Percentiles rank a stretch among this genome's conserved stretches.
phyloP scores from a whole-genome alignment of 164 flowering plant genomes.

The Magnolia officinalis region DNA sequence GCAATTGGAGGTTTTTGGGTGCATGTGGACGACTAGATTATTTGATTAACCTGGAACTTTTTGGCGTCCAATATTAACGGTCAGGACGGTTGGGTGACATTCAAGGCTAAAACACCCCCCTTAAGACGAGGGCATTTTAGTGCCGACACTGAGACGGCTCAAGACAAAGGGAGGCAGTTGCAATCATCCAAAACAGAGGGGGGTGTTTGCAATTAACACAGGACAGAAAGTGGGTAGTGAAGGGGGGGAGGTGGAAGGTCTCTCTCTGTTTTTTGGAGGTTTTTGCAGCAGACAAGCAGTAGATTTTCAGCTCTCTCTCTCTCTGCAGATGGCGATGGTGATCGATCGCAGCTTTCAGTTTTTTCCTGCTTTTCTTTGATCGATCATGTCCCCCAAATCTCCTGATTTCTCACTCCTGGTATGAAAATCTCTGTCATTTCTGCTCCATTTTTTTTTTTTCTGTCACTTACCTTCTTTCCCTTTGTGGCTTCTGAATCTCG shows the following conservation, averaged over 20 bases:
- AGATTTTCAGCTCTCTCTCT: background rate
- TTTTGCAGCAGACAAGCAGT: background rate
- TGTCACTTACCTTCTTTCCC: background rate
- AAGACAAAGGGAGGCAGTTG: background rate
- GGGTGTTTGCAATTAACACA: background rate
- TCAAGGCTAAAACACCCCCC: no score
- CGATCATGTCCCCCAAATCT: background rate
- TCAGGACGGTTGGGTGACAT: no score
- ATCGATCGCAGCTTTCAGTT: background rate
- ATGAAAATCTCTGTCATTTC: background rate
- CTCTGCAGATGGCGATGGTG: background rate
- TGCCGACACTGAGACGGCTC: no score
- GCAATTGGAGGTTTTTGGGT: no score
- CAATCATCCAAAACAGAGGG: background rate
- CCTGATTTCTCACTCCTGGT: background rate
- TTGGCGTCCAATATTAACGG: no score
- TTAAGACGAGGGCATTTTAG: no score
- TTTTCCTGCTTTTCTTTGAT: background rate
- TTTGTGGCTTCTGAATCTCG: background rate
- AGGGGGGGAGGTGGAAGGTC: slow-evolving; percentile 2
- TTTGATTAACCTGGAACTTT: no score
- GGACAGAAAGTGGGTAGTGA: background rate
- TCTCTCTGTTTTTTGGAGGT: background rate
- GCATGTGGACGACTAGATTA: no score
- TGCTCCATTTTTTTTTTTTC: background rate